Base-by-base conservation (phyloP, 306 rosid species). In the Pterocarpus santalinus region DNA sequence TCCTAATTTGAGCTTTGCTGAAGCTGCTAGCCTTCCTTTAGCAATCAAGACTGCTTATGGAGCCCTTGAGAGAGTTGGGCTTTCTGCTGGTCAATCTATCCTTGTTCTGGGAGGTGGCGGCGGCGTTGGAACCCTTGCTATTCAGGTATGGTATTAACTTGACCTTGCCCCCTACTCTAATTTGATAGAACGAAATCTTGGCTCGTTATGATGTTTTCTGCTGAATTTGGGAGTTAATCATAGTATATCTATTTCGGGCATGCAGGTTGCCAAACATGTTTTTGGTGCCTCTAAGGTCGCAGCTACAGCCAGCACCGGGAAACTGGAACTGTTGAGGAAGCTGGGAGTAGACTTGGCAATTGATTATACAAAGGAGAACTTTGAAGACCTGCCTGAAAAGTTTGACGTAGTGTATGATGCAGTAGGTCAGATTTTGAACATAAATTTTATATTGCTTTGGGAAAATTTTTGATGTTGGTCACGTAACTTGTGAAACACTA, bases 291-390 rank as follows among this genome's bases (percentile, higher is more conserved):
- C 65, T 0, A 22, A 17, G 65, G 65, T 58, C 0, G 65, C 65
- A 22, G 65, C 65, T 28, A 58, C 65, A 7, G 12, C 35, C 13
- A 58, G 65, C 14, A 58, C 65, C 7, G 65, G 65, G 11, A 58
- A 58, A 28, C 65, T 58, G 65, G 65, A 58, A 28, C 3, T 58
- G 35, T 9, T 58, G 65, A 58, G 34, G 33, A 58, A 58, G 35
- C 5, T 94, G 75, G 98, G 97, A 61, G 94, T 75, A 78, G 98
- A 94, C 65, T 80, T 87, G 67, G 86, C 92, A 28, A 89, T 92
- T 16, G 98, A 94, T 84, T 94, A 94, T 68, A 90, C 97, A 62
- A 90, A 88, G 72, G 84, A 85, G 43, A 92, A 90, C 53, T 72
- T 80, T 35, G 96, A 92, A 77, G 95, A 94, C 4, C 81, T 92